Conservation (phyloP, 208 protist genomes). For the Naegleria lovaniensis region DNA sequence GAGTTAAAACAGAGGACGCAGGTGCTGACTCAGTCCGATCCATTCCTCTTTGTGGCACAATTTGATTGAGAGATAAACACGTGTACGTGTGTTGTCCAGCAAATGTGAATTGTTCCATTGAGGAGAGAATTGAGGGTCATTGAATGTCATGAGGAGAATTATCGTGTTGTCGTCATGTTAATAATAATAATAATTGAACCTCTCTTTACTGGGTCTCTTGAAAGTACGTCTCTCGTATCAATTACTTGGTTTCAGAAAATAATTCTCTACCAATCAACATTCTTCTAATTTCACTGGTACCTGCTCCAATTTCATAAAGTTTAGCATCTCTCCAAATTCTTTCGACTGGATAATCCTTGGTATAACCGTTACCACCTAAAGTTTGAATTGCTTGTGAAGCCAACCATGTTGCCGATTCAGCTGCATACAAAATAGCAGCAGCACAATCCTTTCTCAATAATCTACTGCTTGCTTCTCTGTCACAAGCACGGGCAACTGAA, state of each 20-base stretch:
- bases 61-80: no score
- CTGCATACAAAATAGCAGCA: constrained; percentile 60
- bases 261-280: constrained; percentile 54
- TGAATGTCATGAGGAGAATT: no score
- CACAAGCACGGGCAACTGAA: constrained; percentile 48
- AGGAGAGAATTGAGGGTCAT: no score
- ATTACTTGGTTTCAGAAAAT: constrained; percentile 22
- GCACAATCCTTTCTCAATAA: constrained; percentile 52
- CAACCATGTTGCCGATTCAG: constrained; percentile 65
- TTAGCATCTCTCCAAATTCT: constrained; percentile 82
- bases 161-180: no score
- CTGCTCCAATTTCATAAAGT: constrained; percentile 86
- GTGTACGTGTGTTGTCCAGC: no score
- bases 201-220: no score
- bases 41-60: no score
- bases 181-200: no score
- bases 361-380: constrained; percentile 82
- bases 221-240: no score
- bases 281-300: constrained; percentile 77
- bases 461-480: constrained; percentile 29
- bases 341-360: constrained; percentile 82
- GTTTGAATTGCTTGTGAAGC: constrained; percentile 72
- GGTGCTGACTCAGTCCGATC: no score
- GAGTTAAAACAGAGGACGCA: no score
- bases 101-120: no score